These are phyloP conservation scores for Pleomassaria siparia DNA, from an alignment of 2,329 filamentous ascomycete species.

Conservation along the genomic window DNA sequence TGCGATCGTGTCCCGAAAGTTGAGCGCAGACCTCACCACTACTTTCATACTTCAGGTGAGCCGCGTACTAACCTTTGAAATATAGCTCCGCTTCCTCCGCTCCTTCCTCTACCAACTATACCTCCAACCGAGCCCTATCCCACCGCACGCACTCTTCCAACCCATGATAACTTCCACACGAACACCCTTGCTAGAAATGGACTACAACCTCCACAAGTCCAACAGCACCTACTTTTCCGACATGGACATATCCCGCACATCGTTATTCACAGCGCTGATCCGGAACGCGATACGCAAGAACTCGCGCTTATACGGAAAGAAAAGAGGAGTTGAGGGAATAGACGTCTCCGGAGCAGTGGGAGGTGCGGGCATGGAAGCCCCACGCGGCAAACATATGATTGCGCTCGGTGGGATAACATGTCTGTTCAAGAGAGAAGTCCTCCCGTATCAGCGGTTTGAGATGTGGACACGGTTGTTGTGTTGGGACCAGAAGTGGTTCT, in stretches of 20 bases:
- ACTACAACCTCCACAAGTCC: constrained; percentile 83
- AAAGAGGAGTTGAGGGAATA: constrained; percentile 14
- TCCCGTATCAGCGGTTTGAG: constrained; percentile 49
- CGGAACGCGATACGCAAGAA: constrained; percentile 47
- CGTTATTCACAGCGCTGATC: constrained; percentile 66
- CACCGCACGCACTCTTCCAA: constrained; percentile 69
- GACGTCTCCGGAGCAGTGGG: constrained; percentile 9
- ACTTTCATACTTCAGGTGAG: too few species aligned
- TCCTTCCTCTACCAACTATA: constrained; percentile 52
- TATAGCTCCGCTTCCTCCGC: constrained; percentile 49
- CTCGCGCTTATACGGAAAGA: constrained; percentile 20
- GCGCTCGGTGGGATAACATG: constrained; percentile 52
- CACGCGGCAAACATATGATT: constrained; percentile 36
- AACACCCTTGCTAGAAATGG: constrained; percentile 73
- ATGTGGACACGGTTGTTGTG: constrained; percentile 51
- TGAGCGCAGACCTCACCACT: too few species aligned
- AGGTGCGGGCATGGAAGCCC: constrained; percentile 20
- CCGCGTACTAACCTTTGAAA: constrained; percentile 9
- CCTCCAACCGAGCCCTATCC: constrained; percentile 45
- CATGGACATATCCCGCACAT: constrained; percentile 79
- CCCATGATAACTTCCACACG: constrained; percentile 68
- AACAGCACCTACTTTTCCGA: constrained; percentile 87
- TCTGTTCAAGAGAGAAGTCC: constrained; percentile 51
- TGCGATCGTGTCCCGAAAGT: too few species aligned
- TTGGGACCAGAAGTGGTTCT: constrained; percentile 56